A percentile compares a stretch with the other conserved stretches of the same genome.
Conservation (phyloP, 164 flowering plant species). For the Tetracentron sinense region DNA sequence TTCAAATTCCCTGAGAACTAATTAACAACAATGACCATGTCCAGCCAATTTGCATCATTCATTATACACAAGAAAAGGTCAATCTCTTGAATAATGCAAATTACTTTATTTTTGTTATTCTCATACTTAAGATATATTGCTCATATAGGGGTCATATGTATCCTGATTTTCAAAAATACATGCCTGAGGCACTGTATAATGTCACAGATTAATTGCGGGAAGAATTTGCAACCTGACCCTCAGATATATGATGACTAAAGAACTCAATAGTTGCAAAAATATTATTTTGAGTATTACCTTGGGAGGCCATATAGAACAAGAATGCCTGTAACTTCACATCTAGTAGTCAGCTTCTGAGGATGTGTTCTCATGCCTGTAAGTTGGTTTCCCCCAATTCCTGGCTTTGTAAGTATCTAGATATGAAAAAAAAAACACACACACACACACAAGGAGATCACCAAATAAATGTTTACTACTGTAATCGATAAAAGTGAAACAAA, state of each 20-base stretch:
- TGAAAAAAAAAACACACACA: background rate
- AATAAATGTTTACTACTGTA: background rate
- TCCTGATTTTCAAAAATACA: background rate
- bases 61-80: no score
- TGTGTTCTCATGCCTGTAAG: conserved; percentile 74
- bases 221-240: background rate
- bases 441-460: background rate
- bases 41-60: no score
- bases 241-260: background rate
- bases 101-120: no score
- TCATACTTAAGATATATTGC: background rate
- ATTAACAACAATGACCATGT: no score
- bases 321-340: conserved; percentile 95
- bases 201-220: no score
- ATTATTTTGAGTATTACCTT: conserved; percentile 45
- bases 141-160: background rate
- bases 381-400: conserved; percentile 61
- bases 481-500: background rate
- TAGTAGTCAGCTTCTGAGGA: conserved; percentile 70
- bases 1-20: no score
- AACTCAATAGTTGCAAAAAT: background rate
- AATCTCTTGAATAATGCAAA: no score
- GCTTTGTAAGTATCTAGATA: conserved; percentile 59
- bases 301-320: conserved; percentile 93
- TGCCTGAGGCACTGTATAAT: no score